Evolutionary conservation across 345 rosid species (phyloP), one percentile per base, ranked within the genome.

Genomic region (Geranium rotundifolium): DNA sequence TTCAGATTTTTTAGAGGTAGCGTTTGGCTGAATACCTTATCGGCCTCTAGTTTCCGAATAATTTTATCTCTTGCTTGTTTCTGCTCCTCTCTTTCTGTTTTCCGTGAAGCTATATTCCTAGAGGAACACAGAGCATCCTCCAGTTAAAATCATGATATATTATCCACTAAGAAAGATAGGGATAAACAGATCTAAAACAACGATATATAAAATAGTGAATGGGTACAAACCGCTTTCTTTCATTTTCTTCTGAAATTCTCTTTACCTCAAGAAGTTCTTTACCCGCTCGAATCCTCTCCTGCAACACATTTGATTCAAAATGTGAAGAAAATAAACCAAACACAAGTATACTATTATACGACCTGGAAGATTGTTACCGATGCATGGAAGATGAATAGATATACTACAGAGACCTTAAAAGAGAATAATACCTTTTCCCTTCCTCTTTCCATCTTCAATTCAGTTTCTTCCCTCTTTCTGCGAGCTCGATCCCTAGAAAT

Each of bases 281-380:
- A n/a, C 96, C 84, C 23, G 79, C 85, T 65, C 71, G 80, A 74
- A 93, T 84, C 69, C 90, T 83, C 65, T 84, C 87, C 99, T 90
- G 72, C 55, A 68, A 71, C 37, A 69, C 27, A 56, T 34, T 46
- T 77, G 55, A 59, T 12, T 30, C 34, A 27, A 19, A 49, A n/a
- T 56, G 12, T 9, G 12, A 46, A 46, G 3, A 46, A 46, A 46
- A 7, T 0, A 7, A 46, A 46, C 52, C 15, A n/a, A 20, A 34
- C 31, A 49, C 7, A 10, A 57, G 57, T 12, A 41, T 58, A 29
- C 4, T 17, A 66, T 60, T 12, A 29, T 13, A 37, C 19, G 18
- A 30, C 30, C 19, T 20, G 59, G 3, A 8, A 34, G 41, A 34
- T 34, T 5, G 41, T 34, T 34, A 34, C 41, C 41, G 4, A 4